These are phyloP conservation scores for Aurinia saxatilis DNA, from an alignment of 345 rosid genomes.

Conservation along the genomic window DNA sequence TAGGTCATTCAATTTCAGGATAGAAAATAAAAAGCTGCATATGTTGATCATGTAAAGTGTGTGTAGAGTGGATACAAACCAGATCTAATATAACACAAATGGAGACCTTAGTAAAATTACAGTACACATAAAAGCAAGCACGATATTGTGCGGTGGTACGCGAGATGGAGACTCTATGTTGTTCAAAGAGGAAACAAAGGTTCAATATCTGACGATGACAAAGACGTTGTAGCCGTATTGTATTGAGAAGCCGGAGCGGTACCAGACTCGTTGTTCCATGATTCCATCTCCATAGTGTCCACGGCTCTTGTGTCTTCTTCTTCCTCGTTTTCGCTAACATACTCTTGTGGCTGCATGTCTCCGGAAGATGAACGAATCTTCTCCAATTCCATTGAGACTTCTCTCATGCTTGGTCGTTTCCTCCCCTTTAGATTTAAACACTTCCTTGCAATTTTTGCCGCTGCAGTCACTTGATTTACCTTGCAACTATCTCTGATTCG, in stretches of 20 bases:
- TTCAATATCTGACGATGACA: conserved; percentile 2
- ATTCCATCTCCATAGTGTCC: background rate
- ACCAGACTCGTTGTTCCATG: background rate
- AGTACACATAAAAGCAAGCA: background rate
- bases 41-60: too few species aligned
- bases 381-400: conserved; percentile 29
- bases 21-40: too few species aligned
- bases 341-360: background rate
- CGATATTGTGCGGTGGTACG: background rate
- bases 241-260: background rate
- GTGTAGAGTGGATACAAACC: too few species aligned
- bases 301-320: background rate
- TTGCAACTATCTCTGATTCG: conserved; percentile 4
- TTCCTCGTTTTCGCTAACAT: background rate
- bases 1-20: too few species aligned
- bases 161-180: background rate
- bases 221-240: background rate
- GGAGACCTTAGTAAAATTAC: background rate
- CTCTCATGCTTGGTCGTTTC: conserved; percentile 39
- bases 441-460: conserved; percentile 27
- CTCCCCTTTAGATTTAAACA: conserved; percentile 29
- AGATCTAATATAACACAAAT: background rate
- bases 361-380: background rate
- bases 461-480: conserved; percentile 4
- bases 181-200: conserved; percentile 15